phyloP scores from a whole-genome alignment of 768 basidiomycete species.

The Pleurotus djamor region DNA sequence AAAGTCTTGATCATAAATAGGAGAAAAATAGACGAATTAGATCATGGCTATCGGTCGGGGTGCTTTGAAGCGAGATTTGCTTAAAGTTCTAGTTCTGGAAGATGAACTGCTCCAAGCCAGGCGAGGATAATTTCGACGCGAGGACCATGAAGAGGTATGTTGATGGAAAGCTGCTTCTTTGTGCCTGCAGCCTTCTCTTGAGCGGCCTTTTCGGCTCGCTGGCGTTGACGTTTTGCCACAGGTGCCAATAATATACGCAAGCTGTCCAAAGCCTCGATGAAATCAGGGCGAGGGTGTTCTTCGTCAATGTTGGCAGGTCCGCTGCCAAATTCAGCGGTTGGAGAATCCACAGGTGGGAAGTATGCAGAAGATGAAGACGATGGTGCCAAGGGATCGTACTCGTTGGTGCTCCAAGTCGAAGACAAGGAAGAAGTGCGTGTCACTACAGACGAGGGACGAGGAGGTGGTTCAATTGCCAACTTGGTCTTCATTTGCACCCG shows the following conservation, averaged over 20 bases:
- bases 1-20: neutral
- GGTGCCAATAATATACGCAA: slow-evolving; percentile 74
- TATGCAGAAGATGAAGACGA: slow-evolving; percentile 11
- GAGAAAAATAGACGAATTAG: too few relatives aligned
- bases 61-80: neutral
- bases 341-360: slow-evolving; percentile 4
- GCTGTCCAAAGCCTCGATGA: slow-evolving; percentile 59
- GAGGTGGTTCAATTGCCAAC: slow-evolving; percentile 43
- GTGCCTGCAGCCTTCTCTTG: slow-evolving; percentile 44
- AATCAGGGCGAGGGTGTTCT: slow-evolving; percentile 28
- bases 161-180: slow-evolving; percentile 66
- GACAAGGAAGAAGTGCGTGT: slow-evolving; percentile 21
- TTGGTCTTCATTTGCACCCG: slow-evolving; percentile 30
- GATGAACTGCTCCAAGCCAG: slow-evolving; percentile 80
- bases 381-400: slow-evolving; percentile 10
- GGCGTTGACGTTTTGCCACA: slow-evolving; percentile 60
- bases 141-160: slow-evolving; percentile 83
- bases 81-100: slow-evolving; percentile 62
- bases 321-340: neutral
- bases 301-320: slow-evolving; percentile 12
- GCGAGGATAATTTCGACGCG: slow-evolving; percentile 84
- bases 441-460: slow-evolving; percentile 9
- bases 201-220: slow-evolving; percentile 50
- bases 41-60: neutral
- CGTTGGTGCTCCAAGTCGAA: slow-evolving; percentile 13